Evolutionary conservation across 1,284 basidiomycete species (phyloP).

Genomic region (Ganoderma resinaceum): DNA sequence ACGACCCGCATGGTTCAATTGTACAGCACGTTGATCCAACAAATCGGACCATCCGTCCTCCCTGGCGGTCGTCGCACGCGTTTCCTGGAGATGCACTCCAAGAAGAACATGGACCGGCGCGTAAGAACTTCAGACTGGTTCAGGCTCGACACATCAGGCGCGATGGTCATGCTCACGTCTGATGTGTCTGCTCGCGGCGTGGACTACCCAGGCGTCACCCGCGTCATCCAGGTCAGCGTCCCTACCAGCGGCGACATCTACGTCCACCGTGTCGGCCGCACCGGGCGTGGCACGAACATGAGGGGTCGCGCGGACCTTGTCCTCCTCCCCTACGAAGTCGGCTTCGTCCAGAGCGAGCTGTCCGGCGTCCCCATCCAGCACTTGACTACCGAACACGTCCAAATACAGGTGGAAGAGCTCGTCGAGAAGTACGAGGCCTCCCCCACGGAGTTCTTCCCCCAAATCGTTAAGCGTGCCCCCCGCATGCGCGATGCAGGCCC

Average conservation of each 20-base stretch:
- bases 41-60: constrained; percentile 49
- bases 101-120: constrained; percentile 72
- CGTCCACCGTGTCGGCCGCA: constrained; percentile 92
- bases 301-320: constrained; percentile 89
- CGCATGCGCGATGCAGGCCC: not conserved
- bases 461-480: not conserved
- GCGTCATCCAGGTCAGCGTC: constrained; percentile 93
- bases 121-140: constrained; percentile 74
- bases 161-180: constrained; percentile 82
- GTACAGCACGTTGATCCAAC: constrained; percentile 68
- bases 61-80: constrained; percentile 59
- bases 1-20: constrained; percentile 91
- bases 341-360: constrained; percentile 74
- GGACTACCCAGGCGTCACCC: constrained; percentile 90
- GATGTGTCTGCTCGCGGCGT: constrained; percentile 93
- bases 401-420: constrained; percentile 57
- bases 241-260: constrained; percentile 82
- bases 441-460: constrained; percentile 40
- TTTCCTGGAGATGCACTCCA: constrained; percentile 90
- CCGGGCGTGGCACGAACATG: constrained; percentile 77
- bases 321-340: constrained; percentile 83
- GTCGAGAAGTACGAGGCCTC: constrained; percentile 59
- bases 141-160: constrained; percentile 65
- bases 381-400: constrained; percentile 58
- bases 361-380: constrained; percentile 77